phyloP scores from a whole-genome alignment of 179 eudicot genomes.

The Nepenthes alata region DNA sequence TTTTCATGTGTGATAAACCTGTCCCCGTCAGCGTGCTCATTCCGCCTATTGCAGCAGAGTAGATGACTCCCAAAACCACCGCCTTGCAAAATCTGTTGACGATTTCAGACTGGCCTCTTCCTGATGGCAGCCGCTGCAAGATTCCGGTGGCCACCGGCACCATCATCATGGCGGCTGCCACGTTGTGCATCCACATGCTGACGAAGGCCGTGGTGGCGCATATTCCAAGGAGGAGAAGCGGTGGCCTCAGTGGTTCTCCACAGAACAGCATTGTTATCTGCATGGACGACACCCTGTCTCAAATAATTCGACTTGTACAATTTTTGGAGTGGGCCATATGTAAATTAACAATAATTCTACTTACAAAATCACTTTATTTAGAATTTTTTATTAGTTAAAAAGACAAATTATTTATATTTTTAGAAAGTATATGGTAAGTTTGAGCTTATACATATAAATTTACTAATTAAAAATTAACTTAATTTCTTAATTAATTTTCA shows the following conservation, averaged over 20 bases:
- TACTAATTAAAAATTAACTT: no score
- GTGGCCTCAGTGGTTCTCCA: conserved; percentile 80
- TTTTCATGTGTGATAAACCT: neutral
- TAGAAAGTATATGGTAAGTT: no score
- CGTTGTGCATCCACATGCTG: conserved; percentile 99
- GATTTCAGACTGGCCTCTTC: conserved; percentile 16
- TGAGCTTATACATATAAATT: no score
- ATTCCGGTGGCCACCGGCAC: conserved; percentile 97
- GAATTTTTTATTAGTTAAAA: no score
- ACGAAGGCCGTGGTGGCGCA: conserved; percentile 77
- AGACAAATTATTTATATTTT: no score
- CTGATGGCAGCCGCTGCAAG: conserved; percentile 51
- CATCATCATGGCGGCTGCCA: conserved; percentile 77
- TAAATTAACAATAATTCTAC: no score
- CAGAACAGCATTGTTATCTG: conserved; percentile 70
- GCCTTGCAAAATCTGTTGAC: conserved; percentile 57
- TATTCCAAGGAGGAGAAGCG: conserved; percentile 59
- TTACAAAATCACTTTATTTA: no score
- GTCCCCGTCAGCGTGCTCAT: conserved; percentile 85
- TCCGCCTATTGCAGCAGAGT: conserved; percentile 76
- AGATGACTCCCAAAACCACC: conserved; percentile 67
- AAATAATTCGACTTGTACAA: no score
- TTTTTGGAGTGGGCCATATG: no score
- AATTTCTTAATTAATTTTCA: no score
- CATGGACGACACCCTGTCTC: neutral